Evolutionary conservation across 2,329 filamentous ascomycete species (phyloP).

Genomic region (Pseudocercospora ulei): DNA sequence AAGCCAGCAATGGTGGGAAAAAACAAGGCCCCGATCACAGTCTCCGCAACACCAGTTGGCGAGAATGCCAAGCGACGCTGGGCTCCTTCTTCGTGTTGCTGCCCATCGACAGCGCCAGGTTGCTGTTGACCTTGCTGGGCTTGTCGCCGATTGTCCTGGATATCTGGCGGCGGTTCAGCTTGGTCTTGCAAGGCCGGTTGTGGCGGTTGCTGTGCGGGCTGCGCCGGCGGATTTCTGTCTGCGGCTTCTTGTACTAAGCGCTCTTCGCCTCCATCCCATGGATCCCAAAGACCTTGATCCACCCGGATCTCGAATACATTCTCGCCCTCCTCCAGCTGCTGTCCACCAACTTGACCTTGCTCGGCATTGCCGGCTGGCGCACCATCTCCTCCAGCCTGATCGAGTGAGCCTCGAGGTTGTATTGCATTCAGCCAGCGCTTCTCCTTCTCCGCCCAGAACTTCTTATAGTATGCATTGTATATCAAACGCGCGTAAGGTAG

Average conservation of each 20-base stretch:
- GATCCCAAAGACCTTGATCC: conserved; percentile 36
- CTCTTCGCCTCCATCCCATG: conserved; percentile 37
- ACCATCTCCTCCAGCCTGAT: conserved; percentile 27
- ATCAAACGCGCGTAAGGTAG: conserved; percentile 56
- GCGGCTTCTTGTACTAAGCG: conserved; percentile 29
- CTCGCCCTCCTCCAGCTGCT: conserved; percentile 24
- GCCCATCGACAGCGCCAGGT: conserved; percentile 32
- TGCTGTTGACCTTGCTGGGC: conserved; percentile 35
- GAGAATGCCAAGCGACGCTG: conserved; percentile 43
- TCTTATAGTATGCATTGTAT: conserved; percentile 55
- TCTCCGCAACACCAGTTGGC: conserved; percentile 49
- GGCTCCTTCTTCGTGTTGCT: conserved; percentile 26
- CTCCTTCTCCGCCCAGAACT: conserved; percentile 49
- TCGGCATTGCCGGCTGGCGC: conserved; percentile 15
- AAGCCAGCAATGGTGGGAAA: conserved; percentile 72
- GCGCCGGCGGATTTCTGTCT: conserved; percentile 20
- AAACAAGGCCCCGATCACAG: conserved; percentile 59
- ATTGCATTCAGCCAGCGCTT: conserved; percentile 54
- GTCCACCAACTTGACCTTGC: conserved; percentile 12
- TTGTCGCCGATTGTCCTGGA: conserved; percentile 6
- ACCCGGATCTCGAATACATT: conserved; percentile 34
- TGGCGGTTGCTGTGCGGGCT: neutral
- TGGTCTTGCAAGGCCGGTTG: conserved; percentile 7
- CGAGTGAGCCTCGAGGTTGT: conserved; percentile 43
- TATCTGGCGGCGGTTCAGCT: conserved; percentile 9